Conservation (phyloP, 164 flowering plant genomes). For the Taxillus chinensis region DNA sequence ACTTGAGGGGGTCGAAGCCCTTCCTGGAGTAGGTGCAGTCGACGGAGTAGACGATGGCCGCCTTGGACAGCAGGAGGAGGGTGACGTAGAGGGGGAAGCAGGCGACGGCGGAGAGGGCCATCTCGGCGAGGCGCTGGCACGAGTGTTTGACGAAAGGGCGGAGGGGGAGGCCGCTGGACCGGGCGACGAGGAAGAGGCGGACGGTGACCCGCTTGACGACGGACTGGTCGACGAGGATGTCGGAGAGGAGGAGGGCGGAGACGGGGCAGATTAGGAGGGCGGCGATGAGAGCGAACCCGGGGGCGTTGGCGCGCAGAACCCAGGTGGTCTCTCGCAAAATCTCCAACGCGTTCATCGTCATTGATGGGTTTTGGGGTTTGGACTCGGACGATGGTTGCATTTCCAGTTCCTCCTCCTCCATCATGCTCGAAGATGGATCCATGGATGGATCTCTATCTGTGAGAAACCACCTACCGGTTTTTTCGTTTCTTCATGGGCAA, state of each 20-base stretch:
- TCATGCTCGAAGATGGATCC: neutral
- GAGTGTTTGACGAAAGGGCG: slow-evolving; percentile 48
- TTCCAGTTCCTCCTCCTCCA: too few relatives aligned
- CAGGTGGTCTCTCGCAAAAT: slow-evolving; percentile 79
- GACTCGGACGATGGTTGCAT: neutral
- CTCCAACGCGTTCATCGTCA: slow-evolving; percentile 60
- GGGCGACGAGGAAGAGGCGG: slow-evolving; percentile 52
- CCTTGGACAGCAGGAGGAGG: slow-evolving; percentile 58
- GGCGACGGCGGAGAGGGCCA: slow-evolving; percentile 38
- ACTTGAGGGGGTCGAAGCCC: slow-evolving; percentile 36
- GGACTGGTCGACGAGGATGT: slow-evolving; percentile 57
- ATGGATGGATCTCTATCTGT: too few relatives aligned
- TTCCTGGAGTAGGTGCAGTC: slow-evolving; percentile 73
- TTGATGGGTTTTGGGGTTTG: too few relatives aligned
- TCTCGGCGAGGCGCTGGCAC: slow-evolving; percentile 59
- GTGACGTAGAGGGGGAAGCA: slow-evolving; percentile 78
- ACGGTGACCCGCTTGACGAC: slow-evolving; percentile 44
- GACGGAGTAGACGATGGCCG: slow-evolving; percentile 72
- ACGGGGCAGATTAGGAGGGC: slow-evolving; percentile 74
- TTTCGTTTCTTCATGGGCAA: too few relatives aligned
- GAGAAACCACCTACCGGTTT: too few relatives aligned
- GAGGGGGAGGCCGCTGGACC: slow-evolving; percentile 70
- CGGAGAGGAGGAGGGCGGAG: slow-evolving; percentile 57
- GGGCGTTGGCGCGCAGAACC: slow-evolving; percentile 59
- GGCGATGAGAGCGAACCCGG: slow-evolving; percentile 48